Base-by-base conservation (phyloP, 2,329 filamentous ascomycete species). In the Aspergillus vadensis region DNA sequence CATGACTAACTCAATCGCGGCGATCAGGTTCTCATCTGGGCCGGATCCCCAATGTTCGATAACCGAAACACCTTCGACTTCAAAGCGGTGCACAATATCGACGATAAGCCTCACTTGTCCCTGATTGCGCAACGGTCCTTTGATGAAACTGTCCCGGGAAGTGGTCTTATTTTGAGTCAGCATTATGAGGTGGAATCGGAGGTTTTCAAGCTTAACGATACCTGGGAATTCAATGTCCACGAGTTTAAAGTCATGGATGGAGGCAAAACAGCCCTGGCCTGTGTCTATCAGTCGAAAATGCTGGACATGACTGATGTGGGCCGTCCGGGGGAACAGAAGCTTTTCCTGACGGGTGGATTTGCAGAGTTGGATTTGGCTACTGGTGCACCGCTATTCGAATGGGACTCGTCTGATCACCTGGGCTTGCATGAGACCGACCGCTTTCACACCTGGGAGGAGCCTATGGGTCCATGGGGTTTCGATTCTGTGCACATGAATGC, bases 1-100 rank as follows among this genome's bases (percentile, higher is more conserved):
- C 17, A 17, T 30, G 17, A 7, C 47, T 50, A n/a, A 50, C 7
- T 30, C n/a, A 27, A 17, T 27, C 25, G 25, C 10, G n/a, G 9
- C 47, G 44, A 25, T 32, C 12, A 57, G 32, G 48, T 59, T 47
- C 74, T 83, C 47, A 71, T 83, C 17, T 83, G 79, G 76, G 77
- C 77, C 23, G 80, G 80, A 21, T 79, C 78, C 48, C 76, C 78
- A 36, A 70, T 74, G 53, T 75, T 76, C 55, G 78, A 80, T 10
- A 80, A 81, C 17, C 77, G 77, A 63, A 81, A 78, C 41, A 73
- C 76, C 50, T 80, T 82, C 68, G 76, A 78, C 58, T 79, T 80
- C 56, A 76, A 76, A 60, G 77, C 76, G 27, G 79, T 80, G 61
- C 65, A 72, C 57, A 65, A 64, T 43, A 80, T 81, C 63, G 72